A percentile compares a stretch with the other conserved stretches of the same genome.
These are phyloP conservation scores for Aureobasidium zeae DNA, from an alignment of 2,329 filamentous ascomycete genomes.

Conservation along the genomic window DNA sequence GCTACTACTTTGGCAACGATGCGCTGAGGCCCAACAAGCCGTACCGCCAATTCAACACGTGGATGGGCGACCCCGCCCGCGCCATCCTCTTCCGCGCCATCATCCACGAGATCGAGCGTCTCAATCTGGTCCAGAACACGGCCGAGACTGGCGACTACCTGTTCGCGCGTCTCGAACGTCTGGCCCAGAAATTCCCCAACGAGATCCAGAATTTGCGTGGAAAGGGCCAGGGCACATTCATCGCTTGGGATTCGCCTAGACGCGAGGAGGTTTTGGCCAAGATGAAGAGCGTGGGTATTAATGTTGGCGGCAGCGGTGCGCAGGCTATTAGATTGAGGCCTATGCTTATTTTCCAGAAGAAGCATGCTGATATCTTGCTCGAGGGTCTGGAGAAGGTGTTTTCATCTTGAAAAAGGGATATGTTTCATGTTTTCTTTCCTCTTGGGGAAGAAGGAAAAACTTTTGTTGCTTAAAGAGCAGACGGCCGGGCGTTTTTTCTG, in stretches of 20 bases:
- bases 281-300: conserved; percentile 69
- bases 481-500: no score
- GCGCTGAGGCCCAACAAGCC: conserved; percentile 76
- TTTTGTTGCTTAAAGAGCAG: no score
- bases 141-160: conserved; percentile 68
- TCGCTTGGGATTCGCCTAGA: conserved; percentile 73
- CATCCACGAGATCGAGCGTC: conserved; percentile 63
- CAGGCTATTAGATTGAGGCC: conserved; percentile 67
- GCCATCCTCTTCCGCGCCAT: conserved; percentile 76
- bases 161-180: conserved; percentile 54
- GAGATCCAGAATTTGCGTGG: conserved; percentile 74
- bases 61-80: conserved; percentile 83
- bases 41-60: conserved; percentile 91
- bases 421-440: no score
- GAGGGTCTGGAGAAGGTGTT: conserved; percentile 22
- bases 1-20: conserved; percentile 76
- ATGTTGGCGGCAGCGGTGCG: conserved; percentile 71
- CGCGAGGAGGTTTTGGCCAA: conserved; percentile 66
- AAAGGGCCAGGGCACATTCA: conserved; percentile 78
- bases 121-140: conserved; percentile 66
- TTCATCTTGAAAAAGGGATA: background rate
- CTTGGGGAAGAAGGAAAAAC: no score
- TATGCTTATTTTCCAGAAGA: conserved; percentile 82
- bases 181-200: conserved; percentile 59
- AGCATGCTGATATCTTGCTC: conserved; percentile 74